These are phyloP conservation scores for Kuraishia floccosa DNA, from an alignment of 805 yeast genomes.

Conservation along the genomic window DNA sequence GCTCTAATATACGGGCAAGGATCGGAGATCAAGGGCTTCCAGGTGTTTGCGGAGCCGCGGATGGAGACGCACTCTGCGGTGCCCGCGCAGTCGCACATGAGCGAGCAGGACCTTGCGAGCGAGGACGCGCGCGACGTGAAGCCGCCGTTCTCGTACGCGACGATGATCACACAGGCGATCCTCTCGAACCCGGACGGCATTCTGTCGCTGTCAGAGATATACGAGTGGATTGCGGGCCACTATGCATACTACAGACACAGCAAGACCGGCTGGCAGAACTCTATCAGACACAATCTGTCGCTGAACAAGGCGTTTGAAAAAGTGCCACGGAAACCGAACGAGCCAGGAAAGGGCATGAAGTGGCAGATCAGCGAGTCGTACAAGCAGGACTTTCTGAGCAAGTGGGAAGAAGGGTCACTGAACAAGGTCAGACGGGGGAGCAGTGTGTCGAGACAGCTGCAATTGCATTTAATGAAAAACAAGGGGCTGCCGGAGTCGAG, in stretches of 20 bases:
- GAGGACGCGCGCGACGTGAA: conserved; percentile 90
- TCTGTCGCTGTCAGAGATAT: conserved; percentile 82
- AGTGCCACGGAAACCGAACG: conserved; percentile 90
- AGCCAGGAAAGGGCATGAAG: conserved; percentile 98
- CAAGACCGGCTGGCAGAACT: conserved; percentile 97
- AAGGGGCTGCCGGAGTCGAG: conserved; percentile 37
- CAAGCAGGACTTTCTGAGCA: conserved; percentile 72
- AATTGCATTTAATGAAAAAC: conserved; percentile 57
- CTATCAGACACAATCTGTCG: conserved; percentile 90
- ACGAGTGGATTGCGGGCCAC: conserved; percentile 78
- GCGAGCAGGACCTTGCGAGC: conserved; percentile 54
- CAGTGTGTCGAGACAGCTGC: conserved; percentile 70
- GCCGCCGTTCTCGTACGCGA: conserved; percentile 95
- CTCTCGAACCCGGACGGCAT: conserved; percentile 81
- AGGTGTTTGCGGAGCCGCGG: conserved; percentile 30
- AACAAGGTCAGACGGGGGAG: conserved; percentile 72
- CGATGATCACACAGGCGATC: conserved; percentile 97
- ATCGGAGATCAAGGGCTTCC: conserved; percentile 30
- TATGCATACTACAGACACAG: conserved; percentile 89
- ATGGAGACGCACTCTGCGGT: not conserved
- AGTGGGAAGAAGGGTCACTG: conserved; percentile 67
- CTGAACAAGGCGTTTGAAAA: conserved; percentile 95
- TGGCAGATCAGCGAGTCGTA: conserved; percentile 91
- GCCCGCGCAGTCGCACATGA: conserved; percentile 3
- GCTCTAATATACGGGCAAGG: conserved; percentile 1